A percentile compares a stretch with the other conserved stretches of the same genome.
phyloP scores from a whole-genome alignment of 2,329 filamentous ascomycete species.

The Daldinia sp. region DNA sequence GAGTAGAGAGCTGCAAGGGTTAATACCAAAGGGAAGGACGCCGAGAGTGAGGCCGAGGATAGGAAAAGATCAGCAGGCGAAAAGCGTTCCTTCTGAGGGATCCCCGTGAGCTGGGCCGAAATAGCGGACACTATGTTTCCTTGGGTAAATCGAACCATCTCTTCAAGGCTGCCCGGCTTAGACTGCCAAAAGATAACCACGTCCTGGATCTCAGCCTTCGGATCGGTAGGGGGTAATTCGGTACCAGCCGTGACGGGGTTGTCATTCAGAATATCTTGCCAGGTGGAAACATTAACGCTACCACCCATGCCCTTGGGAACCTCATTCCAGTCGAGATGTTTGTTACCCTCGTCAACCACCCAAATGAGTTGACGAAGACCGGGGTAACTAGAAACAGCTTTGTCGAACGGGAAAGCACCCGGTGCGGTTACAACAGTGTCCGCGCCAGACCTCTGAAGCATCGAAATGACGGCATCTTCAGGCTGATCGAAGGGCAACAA shows the following conservation, averaged over 20 bases:
- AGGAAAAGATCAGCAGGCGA: conserved; percentile 83
- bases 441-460: conserved; percentile 78
- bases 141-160: conserved; percentile 86
- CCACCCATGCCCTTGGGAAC: conserved; percentile 81
- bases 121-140: conserved; percentile 89
- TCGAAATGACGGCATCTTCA: conserved; percentile 74
- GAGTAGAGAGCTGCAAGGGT: conserved; percentile 86
- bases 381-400: conserved; percentile 75
- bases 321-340: conserved; percentile 95
- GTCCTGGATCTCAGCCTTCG: conserved; percentile 64
- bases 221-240: conserved; percentile 74
- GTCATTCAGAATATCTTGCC: conserved; percentile 89
- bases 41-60: conserved; percentile 82
- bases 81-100: conserved; percentile 81
- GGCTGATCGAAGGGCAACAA: conserved; percentile 86
- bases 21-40: conserved; percentile 82
- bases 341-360: conserved; percentile 91
- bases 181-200: conserved; percentile 76
- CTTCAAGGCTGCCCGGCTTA: conserved; percentile 64
- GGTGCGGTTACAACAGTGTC: conserved; percentile 88
- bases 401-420: conserved; percentile 85
- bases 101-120: conserved; percentile 78
- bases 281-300: conserved; percentile 85
- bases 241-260: conserved; percentile 67
- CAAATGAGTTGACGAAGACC: conserved; percentile 84